Evolutionary conservation across 2,329 filamentous ascomycete species (phyloP), one percentile per base, ranked within the genome.

Genomic region (Aspergillus proliferans): DNA sequence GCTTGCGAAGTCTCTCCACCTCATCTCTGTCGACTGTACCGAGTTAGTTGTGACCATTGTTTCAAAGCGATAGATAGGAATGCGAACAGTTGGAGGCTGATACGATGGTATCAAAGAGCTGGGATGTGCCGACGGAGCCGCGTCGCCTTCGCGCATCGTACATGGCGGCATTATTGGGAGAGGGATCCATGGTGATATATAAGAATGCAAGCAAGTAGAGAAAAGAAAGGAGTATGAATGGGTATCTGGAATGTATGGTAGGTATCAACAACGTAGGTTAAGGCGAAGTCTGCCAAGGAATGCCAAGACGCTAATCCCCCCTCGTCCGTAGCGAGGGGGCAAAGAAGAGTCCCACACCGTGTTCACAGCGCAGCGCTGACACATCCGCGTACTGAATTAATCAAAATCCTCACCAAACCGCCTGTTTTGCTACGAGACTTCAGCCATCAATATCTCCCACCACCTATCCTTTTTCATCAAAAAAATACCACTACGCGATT

Each of bases 71-170:
- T 43, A n/a, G 41, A 52, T 51, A 51, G 41, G 47, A 19, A 36
- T 56, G 71, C 83, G 58, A 76, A 96, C 92, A 98, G 78, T 98
- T 98, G 61, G 91, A 93, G 62, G 87, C 89, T 66, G 94, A 88
- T 69, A 96, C 91, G 64, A 98, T 96, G 74, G 87, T 93, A 74
- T 97, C 92, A 71, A 97, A 80, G 69, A 97, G 85, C 60, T 82
- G 77, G 14, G 78, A 78, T 58, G 79, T 80, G 53, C 79, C 76
- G 58, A 67, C 65, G 41, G 69, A 70, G 46, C 62, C 68, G 50
- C 71, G 66, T 51, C 72, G 67, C 54, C 71, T 65, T 50, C 71
- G 62, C 51, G 68, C 69, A 58, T 71, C 70, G 53, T 71, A 71
- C 41, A 75, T 63, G 38, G 73, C 71, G 24, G 72, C 72, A 52